Conservation (phyloP, 352 stramenopile genomes). For the Lagenidium giganteum region DNA sequence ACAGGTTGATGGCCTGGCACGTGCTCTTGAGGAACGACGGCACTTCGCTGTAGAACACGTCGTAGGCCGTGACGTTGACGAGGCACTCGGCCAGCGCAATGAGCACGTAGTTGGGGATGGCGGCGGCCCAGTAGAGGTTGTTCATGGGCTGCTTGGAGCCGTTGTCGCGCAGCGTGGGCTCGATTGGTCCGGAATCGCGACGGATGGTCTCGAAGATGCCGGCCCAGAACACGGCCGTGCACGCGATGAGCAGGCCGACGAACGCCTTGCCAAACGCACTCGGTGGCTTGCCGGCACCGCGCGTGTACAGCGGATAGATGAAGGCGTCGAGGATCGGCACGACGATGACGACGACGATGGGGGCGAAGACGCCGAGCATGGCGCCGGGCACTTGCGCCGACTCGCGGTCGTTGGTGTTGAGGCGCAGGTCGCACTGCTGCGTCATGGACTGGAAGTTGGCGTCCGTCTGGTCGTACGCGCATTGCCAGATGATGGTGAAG, state of each 20-base stretch:
- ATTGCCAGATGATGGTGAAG: conserved; percentile 30
- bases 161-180: conserved; percentile 14
- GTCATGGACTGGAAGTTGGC: conserved; percentile 30
- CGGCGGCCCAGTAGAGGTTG: conserved; percentile 28
- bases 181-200: conserved; percentile 6
- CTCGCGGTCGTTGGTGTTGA: conserved; percentile 6
- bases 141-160: conserved; percentile 16
- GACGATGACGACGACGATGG: conserved; percentile 14
- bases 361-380: conserved; percentile 25
- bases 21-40: conserved; percentile 24
- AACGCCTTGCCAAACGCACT: conserved; percentile 13
- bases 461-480: conserved; percentile 24
- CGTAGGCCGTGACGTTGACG: conserved; percentile 22
- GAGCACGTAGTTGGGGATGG: conserved; percentile 38
- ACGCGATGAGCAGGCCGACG: conserved; percentile 9
- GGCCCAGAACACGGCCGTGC: conserved; percentile 16
- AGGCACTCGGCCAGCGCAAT: conserved; percentile 19
- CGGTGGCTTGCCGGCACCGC: conserved; percentile 7
- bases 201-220: conserved; percentile 16
- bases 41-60: conserved; percentile 39
- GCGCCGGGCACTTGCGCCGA: conserved; percentile 20
- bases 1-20: conserved; percentile 31
- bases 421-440: conserved; percentile 26
- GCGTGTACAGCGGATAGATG: conserved; percentile 10
- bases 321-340: conserved; percentile 11